phyloP scores from a whole-genome alignment of 1,284 basidiomycete genomes.

The Chondrostereum purpureum region DNA sequence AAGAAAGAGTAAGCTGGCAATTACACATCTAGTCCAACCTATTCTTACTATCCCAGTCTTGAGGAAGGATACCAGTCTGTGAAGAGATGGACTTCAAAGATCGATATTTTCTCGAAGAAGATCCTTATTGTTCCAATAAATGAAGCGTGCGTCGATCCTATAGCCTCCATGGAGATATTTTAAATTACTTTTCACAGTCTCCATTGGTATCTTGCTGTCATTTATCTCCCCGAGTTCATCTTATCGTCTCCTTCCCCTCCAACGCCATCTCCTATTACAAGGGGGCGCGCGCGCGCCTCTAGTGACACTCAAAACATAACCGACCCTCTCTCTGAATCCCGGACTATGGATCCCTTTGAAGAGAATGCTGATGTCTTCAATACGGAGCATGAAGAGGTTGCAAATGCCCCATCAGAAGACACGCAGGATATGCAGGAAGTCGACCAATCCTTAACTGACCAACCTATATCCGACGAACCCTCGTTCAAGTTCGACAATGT shows the following conservation, averaged over 20 bases:
- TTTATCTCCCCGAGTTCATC: conserved; percentile 73
- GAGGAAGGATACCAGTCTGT: conserved; percentile 79
- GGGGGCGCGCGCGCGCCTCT: conserved; percentile 10
- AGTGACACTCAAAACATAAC: conserved; percentile 3
- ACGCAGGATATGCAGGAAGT: neutral
- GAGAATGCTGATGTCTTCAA: conserved; percentile 13
- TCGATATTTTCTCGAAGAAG: conserved; percentile 86
- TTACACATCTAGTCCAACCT: neutral
- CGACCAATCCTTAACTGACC: no score
- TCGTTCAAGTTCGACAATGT: no score
- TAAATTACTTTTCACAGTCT: conserved; percentile 42
- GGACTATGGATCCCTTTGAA: conserved; percentile 3
- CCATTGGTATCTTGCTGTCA: conserved; percentile 97
- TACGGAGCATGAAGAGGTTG: conserved; percentile 14
- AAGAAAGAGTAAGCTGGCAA: conserved; percentile 50
- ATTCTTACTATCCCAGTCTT: conserved; percentile 29
- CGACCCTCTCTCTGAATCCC: no score
- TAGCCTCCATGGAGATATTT: conserved; percentile 3
- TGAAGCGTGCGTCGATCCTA: conserved; percentile 62
- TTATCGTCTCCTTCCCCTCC: conserved; percentile 31
- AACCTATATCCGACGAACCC: no score
- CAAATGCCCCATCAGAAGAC: neutral
- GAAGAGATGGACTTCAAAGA: conserved; percentile 87
- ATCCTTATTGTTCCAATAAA: conserved; percentile 96
- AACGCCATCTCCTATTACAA: conserved; percentile 5